Conservation (phyloP, 371 early-diverging fungal species). For the Quaeritorhiza haematococci region DNA sequence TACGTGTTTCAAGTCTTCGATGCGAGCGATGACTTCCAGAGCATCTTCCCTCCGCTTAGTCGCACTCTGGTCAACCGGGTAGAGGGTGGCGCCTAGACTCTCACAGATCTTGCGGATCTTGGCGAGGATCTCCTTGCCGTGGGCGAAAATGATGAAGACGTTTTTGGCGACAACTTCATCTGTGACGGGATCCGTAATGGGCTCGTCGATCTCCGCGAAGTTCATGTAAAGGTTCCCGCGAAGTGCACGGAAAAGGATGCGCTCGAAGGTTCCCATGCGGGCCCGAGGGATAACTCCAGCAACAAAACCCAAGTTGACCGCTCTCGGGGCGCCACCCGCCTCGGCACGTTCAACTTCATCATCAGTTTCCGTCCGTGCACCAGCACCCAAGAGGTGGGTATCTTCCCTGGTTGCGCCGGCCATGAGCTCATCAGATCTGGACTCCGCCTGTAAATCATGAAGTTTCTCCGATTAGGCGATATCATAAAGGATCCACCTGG, state of each 20-base stretch:
- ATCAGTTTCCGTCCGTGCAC: conserved; percentile 20
- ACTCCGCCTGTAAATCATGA: conserved; percentile 29
- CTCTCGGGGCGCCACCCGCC: conserved; percentile 9
- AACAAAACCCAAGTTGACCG: conserved; percentile 50
- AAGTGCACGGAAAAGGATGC: conserved; percentile 93
- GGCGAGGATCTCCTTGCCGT: conserved; percentile 82
- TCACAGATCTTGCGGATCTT: conserved; percentile 93
- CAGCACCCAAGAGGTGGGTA: conserved; percentile 20
- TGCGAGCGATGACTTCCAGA: conserved; percentile 54
- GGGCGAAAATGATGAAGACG: conserved; percentile 95
- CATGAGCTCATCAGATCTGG: conserved; percentile 27
- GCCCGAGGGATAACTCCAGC: conserved; percentile 86
- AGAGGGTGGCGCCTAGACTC: conserved; percentile 90
- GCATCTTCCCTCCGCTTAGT: conserved; percentile 81
- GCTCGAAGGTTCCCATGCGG: conserved; percentile 84
- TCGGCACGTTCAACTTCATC: conserved; percentile 24
- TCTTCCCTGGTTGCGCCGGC: conserved; percentile 26
- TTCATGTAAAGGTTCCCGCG: conserved; percentile 97
- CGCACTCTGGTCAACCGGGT: conserved; percentile 74
- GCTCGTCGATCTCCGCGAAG: conserved; percentile 89
- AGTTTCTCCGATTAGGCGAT: neutral
- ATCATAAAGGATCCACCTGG: too few species aligned
- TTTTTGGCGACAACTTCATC: conserved; percentile 87
- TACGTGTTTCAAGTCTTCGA: conserved; percentile 42
- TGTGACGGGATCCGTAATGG: conserved; percentile 75